Evolutionary conservation across 805 yeast species (phyloP), one percentile per base, ranked within the genome.

Genomic region (Wickerhamomyces rabaulensis): DNA sequence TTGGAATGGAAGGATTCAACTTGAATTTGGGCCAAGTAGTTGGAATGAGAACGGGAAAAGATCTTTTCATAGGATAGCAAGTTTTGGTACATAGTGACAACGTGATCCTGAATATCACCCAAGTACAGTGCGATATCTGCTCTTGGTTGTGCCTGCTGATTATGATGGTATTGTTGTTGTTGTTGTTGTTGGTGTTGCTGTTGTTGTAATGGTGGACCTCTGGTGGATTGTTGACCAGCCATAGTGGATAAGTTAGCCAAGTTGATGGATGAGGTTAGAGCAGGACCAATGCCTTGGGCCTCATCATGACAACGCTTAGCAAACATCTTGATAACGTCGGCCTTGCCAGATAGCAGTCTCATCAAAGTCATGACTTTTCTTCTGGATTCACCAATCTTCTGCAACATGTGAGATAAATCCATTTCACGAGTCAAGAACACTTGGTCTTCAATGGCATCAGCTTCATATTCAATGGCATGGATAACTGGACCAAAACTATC

Each of bases 21-120:
- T 67, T 91, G 97, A 55, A 92, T 71, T 61, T 90, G 97, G 0
- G 97, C 97, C 63, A 92, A 71, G 64, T 92, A 92, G 60, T 91
- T 92, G 16, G 96, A 77, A 64, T 92, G 97, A 2, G 95, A 84
- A 55, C 97, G 78, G 40, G 95, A 82, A 62, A 92, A 85, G 58
- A 92, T 92, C 75, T 91, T 91, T 63, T 92, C 99, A 62, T 89
- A 91, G 3, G 95, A 87, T 39, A 84, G 67, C 62, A 92, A 74
- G 60, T 89, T 91, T 68, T 90, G 97, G 66, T 81, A 86, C 97
- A 92, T 92, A 16, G 98, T 92, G 48, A 91, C 82, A 59, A 92
- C 83, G 68, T 94, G 99, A 68, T 94, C 99, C 67, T 94, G 99
- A 56, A 94, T 94, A 70, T 94, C 99, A 16, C 97, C 96, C 48